Evolutionary conservation across 257 asterid species (phyloP).

Genomic region (Gardenia jasminoides): DNA sequence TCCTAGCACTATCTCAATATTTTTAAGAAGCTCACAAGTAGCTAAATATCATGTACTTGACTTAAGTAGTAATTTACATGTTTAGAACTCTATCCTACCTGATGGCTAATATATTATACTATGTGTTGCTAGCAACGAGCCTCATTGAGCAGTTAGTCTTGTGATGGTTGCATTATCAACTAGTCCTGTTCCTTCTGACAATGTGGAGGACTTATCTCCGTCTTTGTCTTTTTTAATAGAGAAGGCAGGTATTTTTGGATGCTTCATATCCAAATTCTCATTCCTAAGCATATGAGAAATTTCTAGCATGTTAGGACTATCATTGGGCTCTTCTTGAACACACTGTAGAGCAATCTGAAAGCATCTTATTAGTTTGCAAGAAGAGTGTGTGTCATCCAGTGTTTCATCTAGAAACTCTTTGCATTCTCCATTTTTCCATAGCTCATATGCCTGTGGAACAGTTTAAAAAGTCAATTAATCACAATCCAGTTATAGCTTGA

Average conservation of each 20-base stretch:
- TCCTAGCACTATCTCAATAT: too few relatives aligned
- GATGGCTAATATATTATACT: background rate
- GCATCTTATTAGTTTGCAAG: slow-evolving; percentile 27
- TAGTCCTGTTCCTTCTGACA: background rate
- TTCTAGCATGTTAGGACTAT: slow-evolving; percentile 42
- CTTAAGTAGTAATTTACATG: too few relatives aligned
- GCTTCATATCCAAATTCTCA: slow-evolving; percentile 18
- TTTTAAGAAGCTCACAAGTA: too few relatives aligned
- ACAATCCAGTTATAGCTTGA: background rate
- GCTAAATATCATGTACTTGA: too few relatives aligned
- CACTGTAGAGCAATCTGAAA: slow-evolving; percentile 40
- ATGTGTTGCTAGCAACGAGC: background rate
- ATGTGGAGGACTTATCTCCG: background rate
- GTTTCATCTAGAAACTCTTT: slow-evolving; percentile 29
- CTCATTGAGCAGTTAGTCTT: background rate
- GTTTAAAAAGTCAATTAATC: background rate
- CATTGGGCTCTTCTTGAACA: slow-evolving; percentile 39
- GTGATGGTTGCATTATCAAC: slow-evolving; percentile 5
- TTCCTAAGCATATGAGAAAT: slow-evolving; percentile 36
- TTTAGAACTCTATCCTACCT: background rate
- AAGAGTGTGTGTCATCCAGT: slow-evolving; percentile 22
- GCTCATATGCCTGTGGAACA: slow-evolving; percentile 35
- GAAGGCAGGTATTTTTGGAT: slow-evolving; percentile 35
- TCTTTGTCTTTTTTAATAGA: slow-evolving; percentile 12
- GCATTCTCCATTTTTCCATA: slow-evolving; percentile 26